Conservation (phyloP, 441 rosid genomes). For the Jatropha multifida region DNA sequence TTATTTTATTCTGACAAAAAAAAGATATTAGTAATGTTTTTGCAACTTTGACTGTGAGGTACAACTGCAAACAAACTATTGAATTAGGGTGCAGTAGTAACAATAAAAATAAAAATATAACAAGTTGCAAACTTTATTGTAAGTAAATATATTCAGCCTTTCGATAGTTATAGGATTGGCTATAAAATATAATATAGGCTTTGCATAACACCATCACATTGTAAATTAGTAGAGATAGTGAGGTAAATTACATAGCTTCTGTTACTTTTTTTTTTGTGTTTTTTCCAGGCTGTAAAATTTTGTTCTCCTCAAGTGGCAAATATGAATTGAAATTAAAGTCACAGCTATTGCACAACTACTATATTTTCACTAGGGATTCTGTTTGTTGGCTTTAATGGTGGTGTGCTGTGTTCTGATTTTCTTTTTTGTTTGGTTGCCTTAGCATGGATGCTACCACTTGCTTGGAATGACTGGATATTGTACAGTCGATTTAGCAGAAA, state of each 20-base stretch:
- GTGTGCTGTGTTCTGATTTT: neutral
- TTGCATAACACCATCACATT: neutral
- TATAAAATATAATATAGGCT: neutral
- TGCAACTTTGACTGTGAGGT: no score
- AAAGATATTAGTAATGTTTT: no score
- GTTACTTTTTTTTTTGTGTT: neutral
- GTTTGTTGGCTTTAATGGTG: neutral
- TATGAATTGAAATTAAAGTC: neutral
- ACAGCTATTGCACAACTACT: neutral
- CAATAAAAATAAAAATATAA: no score
- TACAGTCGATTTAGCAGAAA: constrained; percentile 17
- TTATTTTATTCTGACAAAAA: no score
- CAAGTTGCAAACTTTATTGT: no score
- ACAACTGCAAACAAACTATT: no score
- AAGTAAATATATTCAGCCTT: no score
- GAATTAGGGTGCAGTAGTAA: no score
- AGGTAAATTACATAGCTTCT: neutral
- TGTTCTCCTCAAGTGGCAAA: neutral
- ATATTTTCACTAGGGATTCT: neutral
- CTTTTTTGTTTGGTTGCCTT: neutral
- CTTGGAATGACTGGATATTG: constrained; percentile 25
- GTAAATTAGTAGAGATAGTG: neutral
- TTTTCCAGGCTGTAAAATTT: neutral
- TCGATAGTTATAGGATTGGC: neutral
- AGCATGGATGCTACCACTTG: constrained; percentile 11